Conservation (phyloP, 2,329 filamentous ascomycete species). For the Penicillium vulpinum region DNA sequence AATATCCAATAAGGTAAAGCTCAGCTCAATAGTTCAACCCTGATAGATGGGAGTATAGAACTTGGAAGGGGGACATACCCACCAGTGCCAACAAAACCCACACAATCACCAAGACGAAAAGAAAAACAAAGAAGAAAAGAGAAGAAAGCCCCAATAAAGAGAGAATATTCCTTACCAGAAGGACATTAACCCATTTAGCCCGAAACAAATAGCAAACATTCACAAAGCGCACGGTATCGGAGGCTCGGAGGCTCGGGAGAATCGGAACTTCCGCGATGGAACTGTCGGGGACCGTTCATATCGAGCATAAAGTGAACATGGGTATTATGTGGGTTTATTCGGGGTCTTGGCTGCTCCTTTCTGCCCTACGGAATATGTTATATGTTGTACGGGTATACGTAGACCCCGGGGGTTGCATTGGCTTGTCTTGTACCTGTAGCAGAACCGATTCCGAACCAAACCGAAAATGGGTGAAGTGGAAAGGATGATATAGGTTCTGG, state of each 20-base stretch:
- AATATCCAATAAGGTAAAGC: not conserved
- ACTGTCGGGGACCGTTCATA: not conserved
- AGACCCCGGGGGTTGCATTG: too few species aligned
- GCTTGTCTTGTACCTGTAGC: not conserved
- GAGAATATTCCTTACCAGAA: not conserved
- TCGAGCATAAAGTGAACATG: constrained; percentile 5
- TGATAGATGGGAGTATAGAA: not conserved
- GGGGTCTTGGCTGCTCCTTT: not conserved
- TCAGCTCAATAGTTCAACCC: not conserved
- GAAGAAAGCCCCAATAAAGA: not conserved
- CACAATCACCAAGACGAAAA: not conserved
- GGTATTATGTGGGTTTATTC: not conserved
- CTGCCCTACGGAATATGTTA: not conserved
- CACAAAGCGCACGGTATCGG: not conserved
- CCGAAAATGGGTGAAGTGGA: not conserved
- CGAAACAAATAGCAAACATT: not conserved
- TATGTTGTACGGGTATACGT: not conserved
- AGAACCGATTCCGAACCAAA: not conserved
- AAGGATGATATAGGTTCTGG: not conserved
- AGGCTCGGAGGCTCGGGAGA: constrained; percentile 24
- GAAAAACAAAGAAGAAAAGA: constrained; percentile 4
- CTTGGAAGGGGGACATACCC: not conserved
- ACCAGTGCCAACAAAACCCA: not conserved
- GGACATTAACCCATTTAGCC: constrained; percentile 2
- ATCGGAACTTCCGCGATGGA: constrained; percentile 22